Base-by-base conservation (phyloP, 768 basidiomycete genomes). In the Lactarius pseudohatsudake region DNA sequence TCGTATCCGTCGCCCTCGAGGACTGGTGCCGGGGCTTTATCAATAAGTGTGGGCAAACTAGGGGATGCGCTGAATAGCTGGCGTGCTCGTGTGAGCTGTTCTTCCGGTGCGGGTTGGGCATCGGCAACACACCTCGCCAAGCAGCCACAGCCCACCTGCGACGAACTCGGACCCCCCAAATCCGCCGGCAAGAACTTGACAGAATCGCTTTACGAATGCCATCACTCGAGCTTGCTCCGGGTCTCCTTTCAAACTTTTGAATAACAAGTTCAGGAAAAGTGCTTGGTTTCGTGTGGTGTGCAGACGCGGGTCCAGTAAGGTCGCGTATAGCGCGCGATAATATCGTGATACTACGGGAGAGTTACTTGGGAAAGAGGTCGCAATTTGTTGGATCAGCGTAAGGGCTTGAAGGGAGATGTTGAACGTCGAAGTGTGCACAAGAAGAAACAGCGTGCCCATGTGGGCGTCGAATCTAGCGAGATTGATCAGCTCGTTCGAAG, bases 341-440 rank as follows among this genome's bases (percentile, higher is more conserved):
- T 87, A 92, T 20, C 90, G 80, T 69, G 89, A 84, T 4, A 81
- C 77, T 11, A 90, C 81, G 2, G 84, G 72, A 3, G 77, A 72
- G 1, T 79, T 68, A 22, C 81, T 71, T 0, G 80, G 74, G 9
- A 88, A 80, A 0, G 87, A 82, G 0, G 84, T 78, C 18, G 85
- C 79, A 45, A 98, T 90, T 71, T 93, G 94, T 73, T 91, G 90
- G 65, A 98, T 91, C 7, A 98, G 83, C 45, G 91, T 84, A 1
- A 98, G 85, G 0, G 96, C 92, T 75, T 96, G 96, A 4, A 98
- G 84, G 11, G 94, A 94, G 72, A 94, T 94, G 75, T 96, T 97
- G 85, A 99, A 99, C 0, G 95, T 97, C 9, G 94, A 95, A 9
- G 85, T 91, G 77, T 98, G 96, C 2, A 94, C 96, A 73, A 99